These are phyloP conservation scores for Austroboletus olivaceoglutinosus DNA, from an alignment of 1,284 basidiomycete species.

Conservation along the genomic window DNA sequence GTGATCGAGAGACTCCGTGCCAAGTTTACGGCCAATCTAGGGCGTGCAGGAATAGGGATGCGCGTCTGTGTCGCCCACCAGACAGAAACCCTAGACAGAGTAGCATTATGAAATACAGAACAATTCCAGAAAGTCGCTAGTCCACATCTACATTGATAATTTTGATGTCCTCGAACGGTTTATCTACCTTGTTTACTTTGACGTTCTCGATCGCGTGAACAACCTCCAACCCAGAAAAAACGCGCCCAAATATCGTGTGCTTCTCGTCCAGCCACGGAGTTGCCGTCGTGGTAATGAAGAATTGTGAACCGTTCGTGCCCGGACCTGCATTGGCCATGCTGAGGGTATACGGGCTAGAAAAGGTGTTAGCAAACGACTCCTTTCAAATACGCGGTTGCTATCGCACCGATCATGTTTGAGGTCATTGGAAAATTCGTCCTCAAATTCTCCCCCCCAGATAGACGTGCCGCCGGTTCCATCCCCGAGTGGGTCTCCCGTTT, in stretches of 20 bases:
- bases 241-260: conserved; percentile 90
- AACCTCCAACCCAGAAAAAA: conserved; percentile 77
- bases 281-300: conserved; percentile 97
- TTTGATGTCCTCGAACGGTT: conserved; percentile 88
- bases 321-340: conserved; percentile 99
- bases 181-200: conserved; percentile 79
- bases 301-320: conserved; percentile 93
- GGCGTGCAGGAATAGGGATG: conserved; percentile 5
- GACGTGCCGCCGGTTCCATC: conserved; percentile 97
- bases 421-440: conserved; percentile 91
- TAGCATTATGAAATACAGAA: conserved; percentile 36
- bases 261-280: conserved; percentile 97
- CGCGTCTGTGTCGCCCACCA: conserved; percentile 27
- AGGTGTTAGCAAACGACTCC: conserved; percentile 8
- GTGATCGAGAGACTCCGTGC: conserved; percentile 20
- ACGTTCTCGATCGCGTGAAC: conserved; percentile 83
- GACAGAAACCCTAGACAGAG: conserved; percentile 37
- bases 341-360: conserved; percentile 83
- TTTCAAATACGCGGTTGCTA: neutral
- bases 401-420: conserved; percentile 85
- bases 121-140: conserved; percentile 27
- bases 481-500: conserved; percentile 95
- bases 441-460: conserved; percentile 94
- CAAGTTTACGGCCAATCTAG: conserved; percentile 25
- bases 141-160: conserved; percentile 78